These are phyloP conservation scores for Xylaria longipes DNA, from an alignment of 495 filamentous ascomycete species.

Conservation along the genomic window DNA sequence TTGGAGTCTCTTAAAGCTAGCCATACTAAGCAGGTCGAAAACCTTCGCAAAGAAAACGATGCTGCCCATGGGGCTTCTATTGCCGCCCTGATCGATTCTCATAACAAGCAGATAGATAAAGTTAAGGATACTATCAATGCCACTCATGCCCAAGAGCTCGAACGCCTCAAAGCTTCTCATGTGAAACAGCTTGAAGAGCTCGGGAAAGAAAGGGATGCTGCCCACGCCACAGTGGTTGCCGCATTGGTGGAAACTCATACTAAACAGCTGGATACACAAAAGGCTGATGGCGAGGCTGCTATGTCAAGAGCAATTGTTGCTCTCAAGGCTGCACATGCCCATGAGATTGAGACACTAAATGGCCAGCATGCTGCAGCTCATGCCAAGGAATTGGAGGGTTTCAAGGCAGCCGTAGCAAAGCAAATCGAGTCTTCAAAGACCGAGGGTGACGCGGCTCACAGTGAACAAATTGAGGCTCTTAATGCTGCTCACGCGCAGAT, in stretches of 20 bases:
- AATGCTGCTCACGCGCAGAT: slow-evolving; percentile 40
- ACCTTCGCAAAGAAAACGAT: slow-evolving; percentile 44
- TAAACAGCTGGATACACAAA: slow-evolving; percentile 31
- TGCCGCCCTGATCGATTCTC: slow-evolving; percentile 14
- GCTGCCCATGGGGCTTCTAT: slow-evolving; percentile 28
- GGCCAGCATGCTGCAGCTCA: slow-evolving; percentile 38
- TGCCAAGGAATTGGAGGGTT: slow-evolving; percentile 37
- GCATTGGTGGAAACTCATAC: slow-evolving; percentile 35
- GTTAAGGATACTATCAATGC: slow-evolving; percentile 47
- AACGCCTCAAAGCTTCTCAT: slow-evolving; percentile 45
- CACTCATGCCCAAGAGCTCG: slow-evolving; percentile 41
- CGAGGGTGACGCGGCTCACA: slow-evolving; percentile 37
- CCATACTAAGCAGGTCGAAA: slow-evolving; percentile 47
- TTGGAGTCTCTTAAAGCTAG: slow-evolving; percentile 44
- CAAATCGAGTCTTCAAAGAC: slow-evolving; percentile 40
- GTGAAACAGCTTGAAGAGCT: slow-evolving; percentile 40
- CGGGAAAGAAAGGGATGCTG: slow-evolving; percentile 25
- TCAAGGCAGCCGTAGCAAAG: slow-evolving; percentile 39
- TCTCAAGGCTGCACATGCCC: slow-evolving; percentile 36
- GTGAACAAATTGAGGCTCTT: slow-evolving; percentile 38
- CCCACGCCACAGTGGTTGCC: slow-evolving; percentile 29
- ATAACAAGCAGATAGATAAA: slow-evolving; percentile 30
- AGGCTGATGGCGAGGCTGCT: slow-evolving; percentile 32
- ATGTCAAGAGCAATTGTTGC: slow-evolving; percentile 33
- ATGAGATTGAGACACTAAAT: slow-evolving; percentile 38